phyloP scores from a whole-genome alignment of 2,329 filamentous ascomycete species.

The Proliferodiscus dingleyae region DNA sequence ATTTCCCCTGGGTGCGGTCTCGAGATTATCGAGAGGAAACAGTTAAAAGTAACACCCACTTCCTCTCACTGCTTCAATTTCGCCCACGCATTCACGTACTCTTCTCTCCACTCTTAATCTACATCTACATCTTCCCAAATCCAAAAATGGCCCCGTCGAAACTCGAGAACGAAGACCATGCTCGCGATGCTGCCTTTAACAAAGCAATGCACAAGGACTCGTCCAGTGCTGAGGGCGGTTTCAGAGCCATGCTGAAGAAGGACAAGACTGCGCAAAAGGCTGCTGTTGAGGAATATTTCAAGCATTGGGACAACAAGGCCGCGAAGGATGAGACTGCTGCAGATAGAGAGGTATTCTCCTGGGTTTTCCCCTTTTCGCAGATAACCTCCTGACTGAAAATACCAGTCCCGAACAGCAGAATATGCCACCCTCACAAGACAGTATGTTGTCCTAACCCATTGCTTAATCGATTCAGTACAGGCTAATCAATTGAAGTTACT shows the following conservation, averaged over 20 bases:
- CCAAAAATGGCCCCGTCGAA: constrained; percentile 27
- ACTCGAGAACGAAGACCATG: constrained; percentile 78
- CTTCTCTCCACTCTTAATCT: constrained; percentile 2
- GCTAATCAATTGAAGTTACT: constrained; percentile 59
- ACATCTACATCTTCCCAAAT: constrained; percentile 6
- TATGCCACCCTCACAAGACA: constrained; percentile 93
- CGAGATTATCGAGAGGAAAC: too few species aligned
- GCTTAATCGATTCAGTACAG: background rate
- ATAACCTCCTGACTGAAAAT: constrained; percentile 5
- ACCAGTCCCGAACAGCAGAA: constrained; percentile 71
- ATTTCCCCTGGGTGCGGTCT: too few species aligned
- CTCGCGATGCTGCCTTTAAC: constrained; percentile 86
- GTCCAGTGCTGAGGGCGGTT: constrained; percentile 63
- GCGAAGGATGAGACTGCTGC: constrained; percentile 77
- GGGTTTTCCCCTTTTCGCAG: background rate
- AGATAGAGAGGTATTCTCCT: constrained; percentile 62
- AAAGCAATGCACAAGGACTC: constrained; percentile 76
- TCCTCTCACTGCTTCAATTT: constrained; percentile 1
- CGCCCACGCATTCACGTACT: constrained; percentile 3
- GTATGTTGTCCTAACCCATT: constrained; percentile 57
- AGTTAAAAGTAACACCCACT: background rate
- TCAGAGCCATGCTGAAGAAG: constrained; percentile 83
- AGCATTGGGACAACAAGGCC: constrained; percentile 89
- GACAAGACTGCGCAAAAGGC: constrained; percentile 72
- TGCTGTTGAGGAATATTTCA: constrained; percentile 90